phyloP scores from a whole-genome alignment of 306 rosid genomes.

The Lagenaria siceraria region DNA sequence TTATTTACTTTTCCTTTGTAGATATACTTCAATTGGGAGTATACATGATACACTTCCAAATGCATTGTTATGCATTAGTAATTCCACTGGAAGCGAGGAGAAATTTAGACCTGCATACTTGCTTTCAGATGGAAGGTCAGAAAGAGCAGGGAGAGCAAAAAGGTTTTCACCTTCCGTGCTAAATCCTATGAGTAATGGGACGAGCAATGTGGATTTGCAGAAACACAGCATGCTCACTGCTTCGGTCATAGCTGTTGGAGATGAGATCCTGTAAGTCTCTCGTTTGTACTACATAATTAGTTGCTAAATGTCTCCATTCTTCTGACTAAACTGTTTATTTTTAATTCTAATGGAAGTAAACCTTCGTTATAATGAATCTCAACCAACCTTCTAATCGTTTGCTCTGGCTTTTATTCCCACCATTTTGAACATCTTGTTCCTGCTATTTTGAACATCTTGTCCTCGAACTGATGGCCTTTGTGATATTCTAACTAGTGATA shows the following conservation, averaged over 20 bases:
- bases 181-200: slow-evolving; percentile 49
- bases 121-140: slow-evolving; percentile 87
- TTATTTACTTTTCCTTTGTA: slow-evolving; percentile 20
- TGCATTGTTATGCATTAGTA: slow-evolving; percentile 41
- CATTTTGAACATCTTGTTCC: neutral
- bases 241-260: slow-evolving; percentile 73
- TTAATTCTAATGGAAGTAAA: neutral
- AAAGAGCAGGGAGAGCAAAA: slow-evolving; percentile 89
- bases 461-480: neutral
- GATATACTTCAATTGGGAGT: slow-evolving; percentile 94
- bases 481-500: neutral
- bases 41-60: slow-evolving; percentile 81
- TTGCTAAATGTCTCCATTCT: neutral
- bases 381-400: neutral
- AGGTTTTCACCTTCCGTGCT: slow-evolving; percentile 33
- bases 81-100: slow-evolving; percentile 24
- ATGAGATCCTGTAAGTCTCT: slow-evolving; percentile 89
- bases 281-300: neutral
- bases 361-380: neutral
- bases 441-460: neutral
- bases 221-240: slow-evolving; percentile 55
- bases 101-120: slow-evolving; percentile 78
- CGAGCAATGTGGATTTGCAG: slow-evolving; percentile 22
- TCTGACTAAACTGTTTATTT: neutral
- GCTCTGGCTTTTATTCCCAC: neutral